phyloP scores from a whole-genome alignment of 805 yeast species.

The Starmera amethionina region DNA sequence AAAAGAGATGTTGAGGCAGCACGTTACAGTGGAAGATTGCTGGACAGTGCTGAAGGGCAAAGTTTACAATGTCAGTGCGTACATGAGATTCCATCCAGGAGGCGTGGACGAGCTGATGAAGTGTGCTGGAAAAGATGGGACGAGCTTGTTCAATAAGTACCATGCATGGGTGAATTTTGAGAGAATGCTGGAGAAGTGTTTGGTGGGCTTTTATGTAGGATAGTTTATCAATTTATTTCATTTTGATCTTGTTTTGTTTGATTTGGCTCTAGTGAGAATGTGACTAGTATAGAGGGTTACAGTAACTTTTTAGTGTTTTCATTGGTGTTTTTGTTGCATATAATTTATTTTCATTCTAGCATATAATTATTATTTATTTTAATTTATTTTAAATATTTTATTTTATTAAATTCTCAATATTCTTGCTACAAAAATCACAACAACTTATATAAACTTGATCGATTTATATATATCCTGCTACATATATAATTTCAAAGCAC shows the following conservation, averaged over 20 bases:
- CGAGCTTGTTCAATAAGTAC: conserved; percentile 61
- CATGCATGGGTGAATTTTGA: conserved; percentile 82
- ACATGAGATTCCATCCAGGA: conserved; percentile 86
- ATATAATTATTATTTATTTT: too few relatives aligned
- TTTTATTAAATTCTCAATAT: too few relatives aligned
- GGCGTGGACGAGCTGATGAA: conserved; percentile 71
- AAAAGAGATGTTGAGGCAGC: conserved; percentile 48
- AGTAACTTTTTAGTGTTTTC: too few relatives aligned
- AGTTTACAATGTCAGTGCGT: conserved; percentile 82
- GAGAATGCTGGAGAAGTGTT: conserved; percentile 66
- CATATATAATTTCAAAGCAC: too few relatives aligned
- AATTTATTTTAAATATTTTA: too few relatives aligned
- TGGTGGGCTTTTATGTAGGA: conserved; percentile 44
- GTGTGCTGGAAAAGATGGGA: conserved; percentile 80
- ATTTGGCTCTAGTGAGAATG: too few relatives aligned
- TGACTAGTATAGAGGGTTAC: too few relatives aligned
- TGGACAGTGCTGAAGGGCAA: conserved; percentile 80
- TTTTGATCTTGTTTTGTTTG: too few relatives aligned
- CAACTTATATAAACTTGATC: too few relatives aligned
- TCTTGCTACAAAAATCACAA: too few relatives aligned
- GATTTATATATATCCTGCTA: too few relatives aligned
- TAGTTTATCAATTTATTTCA: background rate
- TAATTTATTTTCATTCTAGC: conserved; percentile 19
- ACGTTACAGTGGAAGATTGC: conserved; percentile 54
- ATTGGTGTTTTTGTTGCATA: background rate